Percentiles rank a stretch among this genome's conserved stretches.
These are phyloP conservation scores for Rhizoctonia solani DNA, from an alignment of 1,284 basidiomycete species.

Conservation along the genomic window DNA sequence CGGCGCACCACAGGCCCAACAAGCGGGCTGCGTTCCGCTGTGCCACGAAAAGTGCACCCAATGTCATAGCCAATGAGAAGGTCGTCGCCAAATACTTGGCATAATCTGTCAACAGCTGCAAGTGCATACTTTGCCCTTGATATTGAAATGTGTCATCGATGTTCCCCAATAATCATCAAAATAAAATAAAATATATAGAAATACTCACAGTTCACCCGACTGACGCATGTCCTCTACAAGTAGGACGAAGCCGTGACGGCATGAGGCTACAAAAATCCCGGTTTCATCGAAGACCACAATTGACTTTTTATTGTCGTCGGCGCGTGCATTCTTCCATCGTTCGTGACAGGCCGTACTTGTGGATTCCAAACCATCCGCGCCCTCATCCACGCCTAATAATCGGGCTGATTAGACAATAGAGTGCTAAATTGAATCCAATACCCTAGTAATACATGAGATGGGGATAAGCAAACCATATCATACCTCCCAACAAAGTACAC, in stretches of 20 bases:
- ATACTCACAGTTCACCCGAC: constrained; percentile 44
- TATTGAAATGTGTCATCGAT: not conserved
- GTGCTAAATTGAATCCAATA: not conserved
- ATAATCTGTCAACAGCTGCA: constrained; percentile 8
- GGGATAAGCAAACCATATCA: no score
- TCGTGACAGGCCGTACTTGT: constrained; percentile 38
- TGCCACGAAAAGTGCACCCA: constrained; percentile 35
- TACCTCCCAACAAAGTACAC: no score
- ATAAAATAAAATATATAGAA: not conserved
- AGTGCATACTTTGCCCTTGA: constrained; percentile 28
- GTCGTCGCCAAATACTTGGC: constrained; percentile 11
- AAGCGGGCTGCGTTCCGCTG: constrained; percentile 17
- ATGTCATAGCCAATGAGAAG: constrained; percentile 36
- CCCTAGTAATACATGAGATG: not conserved
- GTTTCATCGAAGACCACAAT: constrained; percentile 44
- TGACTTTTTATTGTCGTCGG: constrained; percentile 39
- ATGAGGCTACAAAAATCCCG: constrained; percentile 43
- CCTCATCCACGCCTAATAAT: not conserved
- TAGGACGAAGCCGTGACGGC: constrained; percentile 43
- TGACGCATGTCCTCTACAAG: constrained; percentile 43
- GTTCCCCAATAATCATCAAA: not conserved
- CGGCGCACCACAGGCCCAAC: not conserved
- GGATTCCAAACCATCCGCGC: not conserved
- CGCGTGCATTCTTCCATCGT: constrained; percentile 43
- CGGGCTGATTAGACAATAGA: not conserved